Evolutionary conservation across 257 asterid genomes (phyloP), one percentile per base, ranked within the genome.

Genomic region (Knoxia roxburghii): DNA sequence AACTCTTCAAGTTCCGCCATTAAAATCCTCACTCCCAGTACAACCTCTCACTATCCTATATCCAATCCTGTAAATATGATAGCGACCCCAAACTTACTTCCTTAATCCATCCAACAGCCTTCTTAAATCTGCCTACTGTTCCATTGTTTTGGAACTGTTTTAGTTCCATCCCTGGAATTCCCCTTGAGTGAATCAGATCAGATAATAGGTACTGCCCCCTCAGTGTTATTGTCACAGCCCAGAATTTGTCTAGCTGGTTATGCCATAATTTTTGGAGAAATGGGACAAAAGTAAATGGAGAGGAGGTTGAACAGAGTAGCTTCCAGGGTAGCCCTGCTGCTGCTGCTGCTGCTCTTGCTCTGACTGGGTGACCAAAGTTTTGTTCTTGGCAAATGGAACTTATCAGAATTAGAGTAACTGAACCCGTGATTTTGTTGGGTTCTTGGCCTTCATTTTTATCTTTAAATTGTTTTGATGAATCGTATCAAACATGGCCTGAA

Each of bases 231-330:
- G 20, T 8, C 27, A 50, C 5, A 26, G 23, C 1, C 18, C 63
- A 52, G 27, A 52, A 37, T 35, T 37, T 52, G 71, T 24, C 24
- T 53, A 23, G 71, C 71, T 53, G 33, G 6, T 43, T 37, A 13
- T 15, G 48, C 20, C 58, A 33, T 10, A 67, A 48, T 48, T 48
- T 1, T 48, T 18, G 23, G 53, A 37, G 10, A 40, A 48, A 40
- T 41, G 52, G 71, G 71, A 54, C 63, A 67, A 17, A 23, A 39
- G 27, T 35, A 4, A 37, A 7, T 12, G 29, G 14, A 24, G 29
- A 13, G 24, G 40, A 24, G 2, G 35, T 45, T 21, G 61, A 9
- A 37, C 9, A 37, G 41, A 37, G 4, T 37, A 37, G n/a, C n/a
- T n/a, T n/a, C n/a, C n/a, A n/a, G 41, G 9, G 41, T 37, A 37